Conservation (phyloP, 2,329 filamentous ascomycete species). For the Westerdykella ornata region DNA sequence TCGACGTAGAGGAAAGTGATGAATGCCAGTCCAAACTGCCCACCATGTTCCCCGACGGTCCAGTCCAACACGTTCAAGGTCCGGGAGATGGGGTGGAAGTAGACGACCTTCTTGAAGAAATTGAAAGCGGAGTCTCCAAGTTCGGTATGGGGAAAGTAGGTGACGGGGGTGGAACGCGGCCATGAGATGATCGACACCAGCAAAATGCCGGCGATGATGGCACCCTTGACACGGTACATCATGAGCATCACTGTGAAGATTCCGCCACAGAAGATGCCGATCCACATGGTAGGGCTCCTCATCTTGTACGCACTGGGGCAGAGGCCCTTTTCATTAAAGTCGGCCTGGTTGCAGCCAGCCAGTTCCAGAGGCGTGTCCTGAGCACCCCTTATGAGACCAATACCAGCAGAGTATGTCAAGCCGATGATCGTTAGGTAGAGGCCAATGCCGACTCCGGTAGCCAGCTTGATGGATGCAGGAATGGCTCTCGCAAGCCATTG, state of each 20-base stretch:
- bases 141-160: slow-evolving; percentile 69
- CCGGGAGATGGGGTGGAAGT: slow-evolving; percentile 69
- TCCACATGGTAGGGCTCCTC: slow-evolving; percentile 77
- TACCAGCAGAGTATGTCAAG: slow-evolving; percentile 73
- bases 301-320: slow-evolving; percentile 66
- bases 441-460: slow-evolving; percentile 78
- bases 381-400: slow-evolving; percentile 69
- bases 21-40: slow-evolving; percentile 74
- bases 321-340: slow-evolving; percentile 38
- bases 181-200: slow-evolving; percentile 84
- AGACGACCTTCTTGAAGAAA: slow-evolving; percentile 83
- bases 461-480: slow-evolving; percentile 77
- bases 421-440: slow-evolving; percentile 73
- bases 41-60: slow-evolving; percentile 60
- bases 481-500: slow-evolving; percentile 75
- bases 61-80: slow-evolving; percentile 68
- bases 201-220: slow-evolving; percentile 75
- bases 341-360: slow-evolving; percentile 62
- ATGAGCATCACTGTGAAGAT: slow-evolving; percentile 72
- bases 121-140: slow-evolving; percentile 66
- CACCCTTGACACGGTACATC: slow-evolving; percentile 81
- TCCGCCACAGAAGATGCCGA: slow-evolving; percentile 81
- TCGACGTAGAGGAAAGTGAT: slow-evolving; percentile 89
- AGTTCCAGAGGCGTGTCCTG: slow-evolving; percentile 62
- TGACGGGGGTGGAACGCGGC: slow-evolving; percentile 69